phyloP scores from a whole-genome alignment of 305 asterid species.

The Fraxinus xanthoxyloides region DNA sequence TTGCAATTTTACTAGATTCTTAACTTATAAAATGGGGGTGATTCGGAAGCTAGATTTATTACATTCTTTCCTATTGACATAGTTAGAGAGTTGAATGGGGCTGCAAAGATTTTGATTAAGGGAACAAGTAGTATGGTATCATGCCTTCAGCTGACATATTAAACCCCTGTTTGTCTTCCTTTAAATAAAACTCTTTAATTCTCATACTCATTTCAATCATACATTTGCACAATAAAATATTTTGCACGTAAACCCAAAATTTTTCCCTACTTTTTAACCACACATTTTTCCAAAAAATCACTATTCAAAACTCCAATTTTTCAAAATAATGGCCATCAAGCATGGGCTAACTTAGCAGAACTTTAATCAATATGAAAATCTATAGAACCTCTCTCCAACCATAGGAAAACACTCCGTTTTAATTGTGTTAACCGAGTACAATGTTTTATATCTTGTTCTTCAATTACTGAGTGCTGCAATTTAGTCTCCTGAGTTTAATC shows the following conservation, averaged over 20 bases:
- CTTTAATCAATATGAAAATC: not conserved
- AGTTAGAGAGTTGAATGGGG: not conserved
- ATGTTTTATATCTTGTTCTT: not conserved
- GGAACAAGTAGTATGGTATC: not conserved
- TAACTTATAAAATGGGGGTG: not conserved
- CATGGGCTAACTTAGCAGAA: not conserved
- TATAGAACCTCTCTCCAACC: not conserved
- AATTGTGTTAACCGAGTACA: not conserved
- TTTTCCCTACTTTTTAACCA: too few relatives aligned
- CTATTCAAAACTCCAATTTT: too few relatives aligned
- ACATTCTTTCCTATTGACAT: not conserved
- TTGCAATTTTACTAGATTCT: not conserved
- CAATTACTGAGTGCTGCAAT: not conserved
- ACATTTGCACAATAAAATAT: too few relatives aligned
- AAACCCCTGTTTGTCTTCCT: too few relatives aligned
- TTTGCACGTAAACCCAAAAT: too few relatives aligned
- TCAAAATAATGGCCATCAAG: too few relatives aligned
- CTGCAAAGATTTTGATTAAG: not conserved
- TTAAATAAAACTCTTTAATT: too few relatives aligned
- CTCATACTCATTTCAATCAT: too few relatives aligned
- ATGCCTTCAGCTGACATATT: not conserved
- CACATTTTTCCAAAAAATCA: too few relatives aligned
- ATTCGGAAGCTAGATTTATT: not conserved
- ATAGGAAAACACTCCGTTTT: not conserved
- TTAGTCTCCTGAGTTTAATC: constrained; percentile 16